Evolutionary conservation across 75 land plant genomes (phyloP), one percentile per base, ranked within the genome.

Genomic region (Azolla pinnata): DNA sequence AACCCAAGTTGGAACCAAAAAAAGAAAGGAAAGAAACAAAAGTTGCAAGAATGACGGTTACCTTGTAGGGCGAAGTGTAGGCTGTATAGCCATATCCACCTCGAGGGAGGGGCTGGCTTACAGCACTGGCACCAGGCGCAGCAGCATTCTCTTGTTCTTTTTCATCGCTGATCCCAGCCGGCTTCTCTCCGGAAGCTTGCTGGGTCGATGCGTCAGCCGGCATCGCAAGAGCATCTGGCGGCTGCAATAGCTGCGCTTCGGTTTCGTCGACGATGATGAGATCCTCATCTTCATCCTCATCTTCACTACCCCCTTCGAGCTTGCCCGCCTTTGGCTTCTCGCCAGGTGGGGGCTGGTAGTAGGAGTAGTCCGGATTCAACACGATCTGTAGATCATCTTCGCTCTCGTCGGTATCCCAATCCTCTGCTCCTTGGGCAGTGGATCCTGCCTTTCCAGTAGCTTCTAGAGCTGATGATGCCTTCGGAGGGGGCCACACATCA

Each of bases 371-470:
- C 8, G 9, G 27, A 60, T 87, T 90, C 79, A 90, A 68, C 21
- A 90, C 85, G 34, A 90, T 90, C 71, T 82, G 91, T 61, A 90
- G 69, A 66, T 82, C 97, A 50, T 90, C 97, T 24, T 87, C 97
- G 31, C 97, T 90, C n/a, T n/a, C n/a, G 51, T 90, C 97, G 66
- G 83, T 84, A 23, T 90, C 96, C 92, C 83, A 81, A 44, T 79
- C 88, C 25, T 78, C 83, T n/a, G 51, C 60, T 33, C 34, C 60
- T 30, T 57, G 23, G 2, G 14, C 14, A 46, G 17, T 23, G 2
- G 14, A 18, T 18, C 49, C 49, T 46, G n/a, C n/a, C n/a, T n/a
- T n/a, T n/a, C n/a, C n/a, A n/a, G n/a, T n/a, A n/a, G n/a, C n/a
- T n/a, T n/a, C n/a, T n/a, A n/a, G n/a, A n/a, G n/a, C n/a, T n/a